These are phyloP conservation scores for Daldinia childiae DNA, from an alignment of 495 filamentous ascomycete genomes.

Conservation along the genomic window DNA sequence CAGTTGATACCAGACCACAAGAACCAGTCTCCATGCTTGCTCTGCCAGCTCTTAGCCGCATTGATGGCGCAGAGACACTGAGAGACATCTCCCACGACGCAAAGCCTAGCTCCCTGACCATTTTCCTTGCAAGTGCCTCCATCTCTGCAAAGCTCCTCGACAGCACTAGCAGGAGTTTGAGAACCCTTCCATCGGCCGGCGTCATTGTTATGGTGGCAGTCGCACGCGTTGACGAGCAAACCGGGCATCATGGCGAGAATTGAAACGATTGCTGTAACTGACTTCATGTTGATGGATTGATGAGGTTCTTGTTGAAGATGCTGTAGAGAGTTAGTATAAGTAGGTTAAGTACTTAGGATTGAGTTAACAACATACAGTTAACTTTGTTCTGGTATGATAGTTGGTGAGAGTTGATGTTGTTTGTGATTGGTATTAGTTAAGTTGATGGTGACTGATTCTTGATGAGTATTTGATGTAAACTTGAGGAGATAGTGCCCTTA, in stretches of 20 bases:
- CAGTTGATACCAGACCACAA: background rate
- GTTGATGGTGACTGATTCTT: background rate
- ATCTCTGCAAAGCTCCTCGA: background rate
- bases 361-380: background rate
- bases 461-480: background rate
- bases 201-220: background rate
- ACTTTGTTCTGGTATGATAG: background rate
- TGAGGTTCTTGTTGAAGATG: background rate
- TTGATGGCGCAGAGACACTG: background rate
- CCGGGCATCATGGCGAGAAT: background rate
- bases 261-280: background rate
- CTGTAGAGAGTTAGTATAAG: background rate
- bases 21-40: conserved; percentile 1
- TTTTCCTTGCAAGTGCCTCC: background rate
- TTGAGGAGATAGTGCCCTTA: background rate
- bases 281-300: background rate
- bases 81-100: background rate
- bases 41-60: background rate
- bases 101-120: background rate
- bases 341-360: background rate
- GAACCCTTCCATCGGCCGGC: background rate
- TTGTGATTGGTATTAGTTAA: background rate
- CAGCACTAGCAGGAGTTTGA: background rate
- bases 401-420: background rate
- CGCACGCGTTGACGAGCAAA: background rate